Conservation (phyloP, 352 stramenopile species). For the Globisporangium sylvaticum region DNA sequence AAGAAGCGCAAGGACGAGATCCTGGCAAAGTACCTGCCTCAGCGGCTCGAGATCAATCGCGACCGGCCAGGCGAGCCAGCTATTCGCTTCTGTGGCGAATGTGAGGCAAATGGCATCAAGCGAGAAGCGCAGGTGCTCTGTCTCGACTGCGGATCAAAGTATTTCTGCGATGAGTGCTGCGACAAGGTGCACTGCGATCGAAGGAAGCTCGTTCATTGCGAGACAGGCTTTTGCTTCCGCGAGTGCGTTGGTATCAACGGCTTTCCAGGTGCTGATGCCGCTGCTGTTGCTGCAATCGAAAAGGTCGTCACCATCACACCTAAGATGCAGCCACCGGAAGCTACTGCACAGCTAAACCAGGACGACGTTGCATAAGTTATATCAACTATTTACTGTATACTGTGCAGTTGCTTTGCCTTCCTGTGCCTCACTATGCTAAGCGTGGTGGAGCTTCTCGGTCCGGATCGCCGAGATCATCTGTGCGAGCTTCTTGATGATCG, state of each 20-base stretch:
- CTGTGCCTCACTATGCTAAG: too few relatives aligned
- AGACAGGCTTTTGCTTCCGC: constrained; percentile 29
- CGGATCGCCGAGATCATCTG: background rate
- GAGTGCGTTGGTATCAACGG: constrained; percentile 32
- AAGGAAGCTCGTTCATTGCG: constrained; percentile 27
- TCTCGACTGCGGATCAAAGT: constrained; percentile 29
- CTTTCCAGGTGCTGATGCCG: constrained; percentile 17
- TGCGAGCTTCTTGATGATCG: constrained; percentile 36
- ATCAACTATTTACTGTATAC: background rate
- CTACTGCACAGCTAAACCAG: background rate
- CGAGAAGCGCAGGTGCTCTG: constrained; percentile 32
- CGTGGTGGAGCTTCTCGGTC: background rate
- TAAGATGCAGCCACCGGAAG: background rate
- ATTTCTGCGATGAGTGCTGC: constrained; percentile 49
- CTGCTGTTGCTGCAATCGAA: background rate
- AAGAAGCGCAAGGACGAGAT: constrained; percentile 26
- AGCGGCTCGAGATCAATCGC: constrained; percentile 44
- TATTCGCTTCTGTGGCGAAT: constrained; percentile 17
- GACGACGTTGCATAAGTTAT: background rate
- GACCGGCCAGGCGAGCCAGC: constrained; percentile 10
- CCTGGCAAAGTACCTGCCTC: constrained; percentile 33
- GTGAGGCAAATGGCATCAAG: background rate
- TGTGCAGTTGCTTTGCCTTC: too few relatives aligned
- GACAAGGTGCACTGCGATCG: constrained; percentile 33
- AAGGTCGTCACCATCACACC: background rate